Evolutionary conservation across 2,329 filamentous ascomycete species (phyloP).

Genomic region (Aspergillus pseudonomiae): DNA sequence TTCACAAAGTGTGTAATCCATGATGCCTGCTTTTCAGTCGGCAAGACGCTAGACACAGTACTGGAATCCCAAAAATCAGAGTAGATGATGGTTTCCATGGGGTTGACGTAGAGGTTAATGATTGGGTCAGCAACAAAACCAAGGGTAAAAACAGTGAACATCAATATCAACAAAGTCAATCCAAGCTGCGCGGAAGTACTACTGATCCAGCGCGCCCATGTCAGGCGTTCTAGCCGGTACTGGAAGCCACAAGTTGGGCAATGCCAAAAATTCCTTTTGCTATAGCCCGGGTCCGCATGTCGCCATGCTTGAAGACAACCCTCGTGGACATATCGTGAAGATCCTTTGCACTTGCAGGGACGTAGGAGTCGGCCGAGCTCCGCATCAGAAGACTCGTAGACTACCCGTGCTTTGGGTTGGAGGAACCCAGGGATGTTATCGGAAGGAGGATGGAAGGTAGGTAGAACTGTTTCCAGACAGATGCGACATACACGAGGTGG

Average conservation of each 20-base stretch:
- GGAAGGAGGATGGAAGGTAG: slow-evolving; percentile 60
- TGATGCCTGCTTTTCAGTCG: slow-evolving; percentile 55
- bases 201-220: slow-evolving; percentile 71
- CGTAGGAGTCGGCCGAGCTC: slow-evolving; percentile 77
- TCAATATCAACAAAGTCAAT: slow-evolving; percentile 72
- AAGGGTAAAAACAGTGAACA: slow-evolving; percentile 74
- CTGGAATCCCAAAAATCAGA: slow-evolving; percentile 45
- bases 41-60: slow-evolving; percentile 36
- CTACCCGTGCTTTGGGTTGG: slow-evolving; percentile 59
- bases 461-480: slow-evolving; percentile 73
- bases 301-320: slow-evolving; percentile 85
- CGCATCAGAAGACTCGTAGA: slow-evolving; percentile 74
- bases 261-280: slow-evolving; percentile 74
- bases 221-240: slow-evolving; percentile 77
- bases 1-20: slow-evolving; percentile 88
- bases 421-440: slow-evolving; percentile 60
- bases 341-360: slow-evolving; percentile 92
- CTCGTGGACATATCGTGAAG: slow-evolving; percentile 92
- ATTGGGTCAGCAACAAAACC: slow-evolving; percentile 94
- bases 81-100: slow-evolving; percentile 63
- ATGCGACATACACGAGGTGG: slow-evolving; percentile 81
- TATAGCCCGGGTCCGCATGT: slow-evolving; percentile 67
- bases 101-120: slow-evolving; percentile 84
- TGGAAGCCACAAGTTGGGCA: slow-evolving; percentile 86
- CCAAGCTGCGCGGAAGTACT: slow-evolving; percentile 67